Percentiles rank a stretch among this genome's conserved stretches.
Evolutionary conservation across 768 basidiomycete genomes (phyloP).

Genomic region (Scleroderma bovista): DNA sequence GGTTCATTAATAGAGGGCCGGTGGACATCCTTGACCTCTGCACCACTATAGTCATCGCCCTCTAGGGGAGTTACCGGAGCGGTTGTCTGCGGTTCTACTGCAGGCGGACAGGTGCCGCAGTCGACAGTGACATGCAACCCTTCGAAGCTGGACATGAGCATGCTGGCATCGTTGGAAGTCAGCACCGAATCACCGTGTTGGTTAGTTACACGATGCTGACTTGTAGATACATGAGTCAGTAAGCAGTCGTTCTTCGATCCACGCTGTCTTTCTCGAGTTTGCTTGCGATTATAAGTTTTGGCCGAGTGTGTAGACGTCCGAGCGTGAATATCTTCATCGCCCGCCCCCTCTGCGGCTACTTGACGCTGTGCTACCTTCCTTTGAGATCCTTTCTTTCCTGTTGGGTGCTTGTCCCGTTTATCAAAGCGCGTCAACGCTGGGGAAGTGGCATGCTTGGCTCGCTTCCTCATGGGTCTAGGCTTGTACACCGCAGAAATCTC

Average conservation of each 20-base stretch:
- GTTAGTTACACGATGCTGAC: neutral
- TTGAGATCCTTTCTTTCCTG: conserved; percentile 25
- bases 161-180: conserved; percentile 5
- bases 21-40: conserved; percentile 6
- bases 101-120: conserved; percentile 3
- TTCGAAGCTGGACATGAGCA: conserved; percentile 29
- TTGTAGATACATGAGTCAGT: conserved; percentile 13
- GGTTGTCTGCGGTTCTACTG: conserved; percentile 4
- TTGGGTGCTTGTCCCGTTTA: conserved; percentile 7
- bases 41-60: conserved; percentile 13
- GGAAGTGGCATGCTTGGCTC: conserved; percentile 28
- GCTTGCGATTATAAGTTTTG: conserved; percentile 36
- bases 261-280: conserved; percentile 45
- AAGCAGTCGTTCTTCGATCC: conserved; percentile 37
- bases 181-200: conserved; percentile 1
- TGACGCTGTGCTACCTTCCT: no score
- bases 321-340: neutral
- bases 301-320: neutral
- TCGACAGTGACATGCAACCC: conserved; percentile 30
- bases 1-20: conserved; percentile 26
- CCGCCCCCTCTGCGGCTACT: neutral
- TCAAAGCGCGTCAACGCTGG: conserved; percentile 5
- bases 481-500: conserved; percentile 72
- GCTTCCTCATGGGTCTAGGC: conserved; percentile 57
- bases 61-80: conserved; percentile 7